These are phyloP conservation scores for Candida krabiensis DNA, from an alignment of 805 yeast species.

Conservation along the genomic window DNA sequence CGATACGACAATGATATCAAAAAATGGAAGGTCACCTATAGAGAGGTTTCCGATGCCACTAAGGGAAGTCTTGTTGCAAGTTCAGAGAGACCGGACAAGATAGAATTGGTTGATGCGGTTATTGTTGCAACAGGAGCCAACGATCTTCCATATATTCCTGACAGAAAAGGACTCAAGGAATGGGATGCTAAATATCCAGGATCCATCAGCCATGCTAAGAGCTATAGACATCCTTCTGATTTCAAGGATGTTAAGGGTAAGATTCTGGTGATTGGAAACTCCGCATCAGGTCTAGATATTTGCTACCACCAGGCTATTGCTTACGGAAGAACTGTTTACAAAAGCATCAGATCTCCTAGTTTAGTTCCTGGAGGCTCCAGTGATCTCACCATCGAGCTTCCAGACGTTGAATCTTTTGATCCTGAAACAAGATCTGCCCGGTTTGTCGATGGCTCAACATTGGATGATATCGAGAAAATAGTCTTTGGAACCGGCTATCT, in stretches of 20 bases:
- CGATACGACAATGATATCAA: conserved; percentile 24
- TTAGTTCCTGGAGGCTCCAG: conserved; percentile 44
- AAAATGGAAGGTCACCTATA: conserved; percentile 46
- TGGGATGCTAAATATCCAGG: conserved; percentile 46
- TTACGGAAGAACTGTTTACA: conserved; percentile 42
- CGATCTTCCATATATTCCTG: conserved; percentile 61
- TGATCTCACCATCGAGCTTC: conserved; percentile 40
- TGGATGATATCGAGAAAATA: conserved; percentile 50
- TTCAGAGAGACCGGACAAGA: conserved; percentile 20
- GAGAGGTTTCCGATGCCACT: conserved; percentile 32
- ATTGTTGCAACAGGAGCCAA: conserved; percentile 63
- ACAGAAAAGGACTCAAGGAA: conserved; percentile 49
- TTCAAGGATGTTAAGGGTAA: conserved; percentile 36
- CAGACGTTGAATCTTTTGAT: conserved; percentile 43
- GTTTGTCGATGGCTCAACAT: conserved; percentile 47
- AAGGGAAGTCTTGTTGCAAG: conserved; percentile 29
- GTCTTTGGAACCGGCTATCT: conserved; percentile 76
- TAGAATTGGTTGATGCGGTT: conserved; percentile 58
- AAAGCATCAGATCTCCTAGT: conserved; percentile 49
- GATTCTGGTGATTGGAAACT: conserved; percentile 70
- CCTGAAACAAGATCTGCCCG: conserved; percentile 37
- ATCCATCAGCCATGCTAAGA: conserved; percentile 56
- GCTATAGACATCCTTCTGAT: conserved; percentile 47
- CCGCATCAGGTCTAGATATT: conserved; percentile 73
- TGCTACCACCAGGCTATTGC: conserved; percentile 56